These are phyloP conservation scores for Cucurbita argyrosperma DNA, from an alignment of 306 rosid genomes.

Conservation along the genomic window DNA sequence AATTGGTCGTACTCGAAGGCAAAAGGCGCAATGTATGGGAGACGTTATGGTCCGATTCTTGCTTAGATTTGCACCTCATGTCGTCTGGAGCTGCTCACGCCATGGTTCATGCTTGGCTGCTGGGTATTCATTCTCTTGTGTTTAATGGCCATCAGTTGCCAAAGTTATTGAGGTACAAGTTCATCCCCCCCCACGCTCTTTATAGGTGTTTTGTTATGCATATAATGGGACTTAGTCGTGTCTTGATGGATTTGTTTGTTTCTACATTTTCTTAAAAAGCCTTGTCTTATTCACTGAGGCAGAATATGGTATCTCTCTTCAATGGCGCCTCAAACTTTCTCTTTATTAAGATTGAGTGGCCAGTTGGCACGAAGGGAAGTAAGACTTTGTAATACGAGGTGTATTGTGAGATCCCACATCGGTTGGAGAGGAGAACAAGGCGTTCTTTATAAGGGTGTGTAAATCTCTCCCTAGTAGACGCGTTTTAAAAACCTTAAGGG, in stretches of 20 bases:
- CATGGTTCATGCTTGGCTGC: constrained; percentile 88
- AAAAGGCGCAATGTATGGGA: constrained; percentile 68
- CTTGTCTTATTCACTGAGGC: background rate
- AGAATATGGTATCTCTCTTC: background rate
- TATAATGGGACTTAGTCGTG: background rate
- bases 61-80: constrained; percentile 80
- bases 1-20: constrained; percentile 80
- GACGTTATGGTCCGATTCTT: constrained; percentile 54
- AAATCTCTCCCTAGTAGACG: too few relatives aligned
- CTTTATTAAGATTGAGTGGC: background rate
- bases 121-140: constrained; percentile 36
- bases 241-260: background rate
- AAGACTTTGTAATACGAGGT: background rate
- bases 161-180: constrained; percentile 38
- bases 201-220: background rate
- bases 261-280: background rate
- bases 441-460: too few relatives aligned
- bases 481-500: too few relatives aligned
- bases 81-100: constrained; percentile 94
- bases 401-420: too few relatives aligned
- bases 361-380: background rate
- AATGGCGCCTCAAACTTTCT: background rate
- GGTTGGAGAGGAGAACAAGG: too few relatives aligned
- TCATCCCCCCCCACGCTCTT: background rate
- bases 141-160: constrained; percentile 63